Percentiles rank a stretch among this genome's conserved stretches.
These are phyloP conservation scores for Aspergillus phoenicis DNA, from an alignment of 2,329 filamentous ascomycete genomes.

Conservation along the genomic window DNA sequence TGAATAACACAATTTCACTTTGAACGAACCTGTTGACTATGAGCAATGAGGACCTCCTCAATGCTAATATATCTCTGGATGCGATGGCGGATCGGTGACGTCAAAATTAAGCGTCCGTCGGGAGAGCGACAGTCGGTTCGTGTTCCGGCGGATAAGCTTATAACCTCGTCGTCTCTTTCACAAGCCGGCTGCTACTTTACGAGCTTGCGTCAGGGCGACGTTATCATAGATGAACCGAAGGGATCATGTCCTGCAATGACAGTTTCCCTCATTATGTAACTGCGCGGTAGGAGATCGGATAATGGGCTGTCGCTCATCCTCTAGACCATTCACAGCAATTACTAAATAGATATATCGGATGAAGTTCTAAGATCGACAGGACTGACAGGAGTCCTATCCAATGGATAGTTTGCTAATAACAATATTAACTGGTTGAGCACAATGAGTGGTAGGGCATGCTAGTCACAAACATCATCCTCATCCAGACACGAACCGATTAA, in stretches of 20 bases:
- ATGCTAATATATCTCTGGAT: not conserved
- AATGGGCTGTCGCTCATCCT: too few species aligned
- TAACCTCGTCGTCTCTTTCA: not conserved
- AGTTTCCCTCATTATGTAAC: too few species aligned
- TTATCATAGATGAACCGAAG: not conserved
- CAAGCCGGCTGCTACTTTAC: not conserved
- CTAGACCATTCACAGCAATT: too few species aligned
- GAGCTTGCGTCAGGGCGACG: not conserved
- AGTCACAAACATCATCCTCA: not conserved
- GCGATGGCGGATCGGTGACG: not conserved
- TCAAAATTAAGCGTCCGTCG: constrained; percentile 7
- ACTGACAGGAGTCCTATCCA: too few species aligned
- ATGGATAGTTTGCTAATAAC: too few species aligned
- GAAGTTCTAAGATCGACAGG: too few species aligned
- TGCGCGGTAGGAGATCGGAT: too few species aligned
- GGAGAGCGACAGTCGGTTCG: not conserved
- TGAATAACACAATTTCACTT: too few species aligned
- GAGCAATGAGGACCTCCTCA: not conserved
- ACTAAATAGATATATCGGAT: too few species aligned
- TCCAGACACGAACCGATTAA: not conserved
- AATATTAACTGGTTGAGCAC: not conserved
- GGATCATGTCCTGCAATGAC: not conserved
- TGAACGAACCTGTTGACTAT: not conserved
- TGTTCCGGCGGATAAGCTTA: constrained; percentile 4
- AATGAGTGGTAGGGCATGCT: not conserved